Evolutionary conservation across 345 rosid species (phyloP), one percentile per base, ranked within the genome.

Genomic region (Citropsis articulata): DNA sequence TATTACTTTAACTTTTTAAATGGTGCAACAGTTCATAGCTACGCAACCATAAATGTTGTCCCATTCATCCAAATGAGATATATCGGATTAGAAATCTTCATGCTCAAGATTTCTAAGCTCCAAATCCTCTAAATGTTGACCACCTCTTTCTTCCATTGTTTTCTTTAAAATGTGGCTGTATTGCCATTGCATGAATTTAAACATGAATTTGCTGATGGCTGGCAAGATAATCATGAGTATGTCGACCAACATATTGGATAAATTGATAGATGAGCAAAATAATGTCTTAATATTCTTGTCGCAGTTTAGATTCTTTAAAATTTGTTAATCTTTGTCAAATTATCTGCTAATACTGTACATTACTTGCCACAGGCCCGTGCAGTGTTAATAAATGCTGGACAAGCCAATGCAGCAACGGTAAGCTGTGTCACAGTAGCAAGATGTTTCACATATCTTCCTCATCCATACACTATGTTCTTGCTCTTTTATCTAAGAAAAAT

Each of bases 381-480:
- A 12, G 97, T 96, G 77, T 81, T 96, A 81, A 88, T 96, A 86
- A 94, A 96, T 82, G 99, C 98, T 27, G 99, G 99, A 75, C 99
- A 96, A 77, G 99, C 99, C 72, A 96, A 96, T 90, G 99, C 99
- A 72, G 99, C 98, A 74, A 96, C 98, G 70, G 99, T 96, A 89
- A 88, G 90, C 76, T 50, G 31, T 81, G 28, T 79, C 36, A 45
- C 50, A 56, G 27, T 64, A 38, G 65, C 71, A 7, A 74, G 40
- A 78, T 78, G 16, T 56, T 78, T 73, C 28, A 27, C 18, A 31
- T 68, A 30, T 81, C 69, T 69, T 62, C 82, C 33, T 75, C 45
- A 24, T 76, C 31, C 21, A 25, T 7, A 55, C 33, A 25, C 57
- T 55, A 21, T 16, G 38, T 74, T 31, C 71, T 66, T 66, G 25